phyloP scores from a whole-genome alignment of 768 basidiomycete species.

The Psilocybe sp. region DNA sequence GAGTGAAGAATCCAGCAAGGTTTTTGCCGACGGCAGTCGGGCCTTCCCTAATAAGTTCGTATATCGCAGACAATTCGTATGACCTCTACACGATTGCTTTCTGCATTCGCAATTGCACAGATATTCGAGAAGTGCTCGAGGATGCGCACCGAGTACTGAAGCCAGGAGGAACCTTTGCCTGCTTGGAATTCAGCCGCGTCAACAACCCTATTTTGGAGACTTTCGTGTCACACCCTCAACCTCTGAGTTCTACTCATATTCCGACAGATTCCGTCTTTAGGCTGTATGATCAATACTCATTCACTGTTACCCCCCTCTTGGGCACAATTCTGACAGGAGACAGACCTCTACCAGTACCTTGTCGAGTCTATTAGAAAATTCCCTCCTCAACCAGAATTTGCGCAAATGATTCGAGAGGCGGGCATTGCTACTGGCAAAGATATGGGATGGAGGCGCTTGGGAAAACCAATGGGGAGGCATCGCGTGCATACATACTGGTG shows the following conservation, averaged over 20 bases:
- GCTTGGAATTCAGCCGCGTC: conserved; percentile 94
- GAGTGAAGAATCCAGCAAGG: too few relatives aligned
- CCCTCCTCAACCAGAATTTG: conserved; percentile 85
- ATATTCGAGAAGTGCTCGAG: conserved; percentile 78
- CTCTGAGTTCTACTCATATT: not conserved
- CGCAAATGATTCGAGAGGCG: conserved; percentile 82
- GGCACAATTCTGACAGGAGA: conserved; percentile 98
- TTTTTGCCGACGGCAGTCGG: too few relatives aligned
- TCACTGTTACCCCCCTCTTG: conserved; percentile 89
- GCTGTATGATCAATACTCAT: conserved; percentile 92
- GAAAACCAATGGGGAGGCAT: conserved; percentile 85
- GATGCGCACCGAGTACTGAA: conserved; percentile 94
- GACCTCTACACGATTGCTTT: conserved; percentile 99
- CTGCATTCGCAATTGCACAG: conserved; percentile 96
- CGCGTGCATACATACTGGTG: conserved; percentile 80
- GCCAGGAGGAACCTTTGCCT: conserved; percentile 93
- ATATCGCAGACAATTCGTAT: conserved; percentile 80
- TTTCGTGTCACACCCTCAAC: conserved; percentile 46
- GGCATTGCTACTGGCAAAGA: conserved; percentile 76
- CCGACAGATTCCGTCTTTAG: conserved; percentile 54
- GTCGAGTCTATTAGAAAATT: conserved; percentile 97
- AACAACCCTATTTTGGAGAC: conserved; percentile 80
- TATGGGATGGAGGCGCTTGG: conserved; percentile 82
- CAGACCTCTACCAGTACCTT: conserved; percentile 91
- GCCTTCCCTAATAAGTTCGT: too few relatives aligned